Conservation (phyloP, 768 basidiomycete species). For the Rhizopogon roseolus region DNA sequence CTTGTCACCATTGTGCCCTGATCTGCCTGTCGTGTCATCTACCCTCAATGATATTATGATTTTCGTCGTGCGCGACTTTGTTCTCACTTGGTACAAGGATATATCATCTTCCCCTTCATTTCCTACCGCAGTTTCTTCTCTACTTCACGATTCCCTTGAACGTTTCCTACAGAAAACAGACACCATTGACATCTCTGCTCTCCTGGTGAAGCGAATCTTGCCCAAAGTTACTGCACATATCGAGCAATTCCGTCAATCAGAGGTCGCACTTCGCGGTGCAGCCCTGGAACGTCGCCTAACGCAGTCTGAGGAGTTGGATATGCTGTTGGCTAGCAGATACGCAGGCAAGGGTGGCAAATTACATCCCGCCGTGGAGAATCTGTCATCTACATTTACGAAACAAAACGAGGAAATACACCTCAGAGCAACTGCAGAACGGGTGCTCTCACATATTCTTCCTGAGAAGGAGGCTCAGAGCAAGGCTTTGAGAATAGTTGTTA, state of each 20-base stretch:
- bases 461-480: slow-evolving; percentile 68
- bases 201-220: slow-evolving; percentile 78
- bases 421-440: slow-evolving; percentile 59
- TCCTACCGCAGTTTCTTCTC: slow-evolving; percentile 74
- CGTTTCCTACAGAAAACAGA: slow-evolving; percentile 52
- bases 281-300: slow-evolving; percentile 78
- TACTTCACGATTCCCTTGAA: slow-evolving; percentile 63
- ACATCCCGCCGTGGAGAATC: slow-evolving; percentile 83
- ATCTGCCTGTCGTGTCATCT: slow-evolving; percentile 61
- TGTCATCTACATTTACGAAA: slow-evolving; percentile 83
- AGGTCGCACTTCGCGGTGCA: slow-evolving; percentile 78
- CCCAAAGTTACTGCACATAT: slow-evolving; percentile 89
- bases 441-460: slow-evolving; percentile 72
- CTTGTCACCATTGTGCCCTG: slow-evolving; percentile 62
- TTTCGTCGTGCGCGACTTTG: slow-evolving; percentile 83
- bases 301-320: slow-evolving; percentile 86
- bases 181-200: slow-evolving; percentile 63
- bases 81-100: slow-evolving; percentile 83
- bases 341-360: slow-evolving; percentile 60
- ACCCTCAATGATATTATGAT: slow-evolving; percentile 75
- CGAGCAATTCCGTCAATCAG: slow-evolving; percentile 87
- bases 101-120: slow-evolving; percentile 87
- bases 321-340: slow-evolving; percentile 81
- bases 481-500: slow-evolving; percentile 64
- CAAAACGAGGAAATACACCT: slow-evolving; percentile 90